Conservation (phyloP, 2,329 filamentous ascomycete species). For the Hymenoscyphus repandus region DNA sequence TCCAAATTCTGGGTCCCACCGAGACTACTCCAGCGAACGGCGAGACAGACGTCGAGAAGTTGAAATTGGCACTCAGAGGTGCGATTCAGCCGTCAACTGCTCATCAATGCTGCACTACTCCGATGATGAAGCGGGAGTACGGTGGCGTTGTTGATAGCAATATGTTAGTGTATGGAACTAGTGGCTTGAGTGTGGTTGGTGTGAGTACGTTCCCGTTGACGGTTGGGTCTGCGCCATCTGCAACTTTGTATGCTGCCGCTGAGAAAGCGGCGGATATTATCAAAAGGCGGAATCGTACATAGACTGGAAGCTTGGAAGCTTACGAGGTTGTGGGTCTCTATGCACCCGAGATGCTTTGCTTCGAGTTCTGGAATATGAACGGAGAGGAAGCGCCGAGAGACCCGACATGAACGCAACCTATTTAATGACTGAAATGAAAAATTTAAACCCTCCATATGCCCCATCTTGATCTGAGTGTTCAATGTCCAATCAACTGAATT, state of each 20-base stretch:
- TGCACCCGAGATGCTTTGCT: too few relatives aligned
- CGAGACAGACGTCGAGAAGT: constrained; percentile 67
- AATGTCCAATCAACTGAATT: too few relatives aligned
- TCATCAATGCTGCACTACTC: constrained; percentile 31
- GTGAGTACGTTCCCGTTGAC: constrained; percentile 30
- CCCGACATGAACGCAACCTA: too few relatives aligned
- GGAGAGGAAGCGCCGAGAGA: too few relatives aligned
- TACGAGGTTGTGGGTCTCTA: too few relatives aligned
- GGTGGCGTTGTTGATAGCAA: constrained; percentile 33
- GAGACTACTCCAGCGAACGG: constrained; percentile 30
- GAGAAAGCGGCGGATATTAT: constrained; percentile 19
- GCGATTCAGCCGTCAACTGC: constrained; percentile 54
- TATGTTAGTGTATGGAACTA: constrained; percentile 32
- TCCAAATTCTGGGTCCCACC: constrained; percentile 29
- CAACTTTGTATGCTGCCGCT: constrained; percentile 17
- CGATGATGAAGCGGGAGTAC: constrained; percentile 21
- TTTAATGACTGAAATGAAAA: too few relatives aligned
- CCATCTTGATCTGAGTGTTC: too few relatives aligned
- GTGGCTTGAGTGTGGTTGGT: constrained; percentile 37
- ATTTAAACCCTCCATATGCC: too few relatives aligned
- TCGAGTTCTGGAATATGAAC: too few relatives aligned
- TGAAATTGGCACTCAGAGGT: constrained; percentile 66
- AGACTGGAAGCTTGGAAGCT: too few relatives aligned
- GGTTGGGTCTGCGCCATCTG: constrained; percentile 10
- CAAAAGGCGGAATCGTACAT: not conserved